These are phyloP conservation scores for Mrakiaceae sp. DNA, from an alignment of 1,284 basidiomycete genomes.

Conservation along the genomic window DNA sequence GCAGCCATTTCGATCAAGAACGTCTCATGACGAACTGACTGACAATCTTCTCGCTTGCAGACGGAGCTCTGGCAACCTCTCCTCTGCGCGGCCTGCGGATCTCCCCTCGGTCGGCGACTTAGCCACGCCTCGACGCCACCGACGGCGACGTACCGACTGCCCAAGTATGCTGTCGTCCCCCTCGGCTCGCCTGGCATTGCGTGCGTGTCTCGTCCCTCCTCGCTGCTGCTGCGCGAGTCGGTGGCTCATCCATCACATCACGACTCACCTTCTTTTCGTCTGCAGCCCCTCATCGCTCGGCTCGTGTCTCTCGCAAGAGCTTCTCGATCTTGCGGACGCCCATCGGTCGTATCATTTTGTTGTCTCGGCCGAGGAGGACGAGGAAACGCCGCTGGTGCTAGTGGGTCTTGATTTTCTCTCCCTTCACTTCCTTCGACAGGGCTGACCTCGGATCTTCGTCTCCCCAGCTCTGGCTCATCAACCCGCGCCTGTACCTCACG, in stretches of 20 bases:
- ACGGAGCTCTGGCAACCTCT: conserved; percentile 13
- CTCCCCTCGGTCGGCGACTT: conserved; percentile 6
- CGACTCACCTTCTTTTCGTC: background rate
- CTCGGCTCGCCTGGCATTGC: background rate
- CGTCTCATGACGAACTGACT: background rate
- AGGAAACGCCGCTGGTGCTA: background rate
- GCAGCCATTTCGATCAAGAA: no score
- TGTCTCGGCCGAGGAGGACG: conserved; percentile 8
- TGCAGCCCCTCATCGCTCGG: background rate
- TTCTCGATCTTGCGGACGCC: conserved; percentile 12
- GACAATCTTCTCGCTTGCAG: background rate
- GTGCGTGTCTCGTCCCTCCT: background rate
- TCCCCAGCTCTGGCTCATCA: conserved; percentile 13
- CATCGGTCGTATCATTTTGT: conserved; percentile 16
- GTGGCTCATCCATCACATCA: background rate
- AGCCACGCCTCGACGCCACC: background rate
- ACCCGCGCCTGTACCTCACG: conserved; percentile 2
- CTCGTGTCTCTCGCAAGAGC: background rate
- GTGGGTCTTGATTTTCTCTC: background rate
- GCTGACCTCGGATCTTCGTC: background rate
- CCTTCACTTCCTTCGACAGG: background rate
- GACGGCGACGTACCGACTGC: conserved; percentile 7
- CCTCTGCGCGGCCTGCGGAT: conserved; percentile 7
- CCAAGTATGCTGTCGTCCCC: conserved; percentile 3
- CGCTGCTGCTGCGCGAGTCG: no score